These are phyloP conservation scores for Erodium maritimum DNA, from an alignment of 345 rosid genomes.

Conservation along the genomic window DNA sequence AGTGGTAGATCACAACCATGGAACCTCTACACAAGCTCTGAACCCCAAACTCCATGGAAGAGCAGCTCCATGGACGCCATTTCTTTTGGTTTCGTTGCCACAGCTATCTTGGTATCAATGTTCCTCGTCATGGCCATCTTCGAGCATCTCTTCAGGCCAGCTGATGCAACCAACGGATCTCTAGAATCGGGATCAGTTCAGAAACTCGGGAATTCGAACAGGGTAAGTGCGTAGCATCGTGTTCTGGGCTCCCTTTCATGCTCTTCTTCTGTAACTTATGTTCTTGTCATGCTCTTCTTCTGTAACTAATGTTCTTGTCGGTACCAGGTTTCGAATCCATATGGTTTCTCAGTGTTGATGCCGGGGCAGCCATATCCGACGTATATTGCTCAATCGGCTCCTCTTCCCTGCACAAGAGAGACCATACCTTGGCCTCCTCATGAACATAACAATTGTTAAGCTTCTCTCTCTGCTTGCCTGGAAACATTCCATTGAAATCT, in stretches of 20 bases:
- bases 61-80: conserved; percentile 62
- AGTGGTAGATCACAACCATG: conserved; percentile 41
- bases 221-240: no score
- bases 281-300: neutral
- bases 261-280: neutral
- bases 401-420: conserved; percentile 80
- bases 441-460: conserved; percentile 11
- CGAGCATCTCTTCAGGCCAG: conserved; percentile 74
- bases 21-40: conserved; percentile 41
- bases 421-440: conserved; percentile 52
- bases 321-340: conserved; percentile 30
- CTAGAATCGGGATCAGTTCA: conserved; percentile 14
- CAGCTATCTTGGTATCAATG: conserved; percentile 82
- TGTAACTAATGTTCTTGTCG: conserved; percentile 14
- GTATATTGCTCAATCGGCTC: conserved; percentile 74
- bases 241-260: neutral
- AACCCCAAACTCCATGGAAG: conserved; percentile 39
- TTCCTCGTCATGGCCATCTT: conserved; percentile 91
- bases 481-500: neutral
- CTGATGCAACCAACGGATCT: conserved; percentile 11
- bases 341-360: conserved; percentile 76
- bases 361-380: conserved; percentile 78
- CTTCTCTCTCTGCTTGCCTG: neutral
- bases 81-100: conserved; percentile 88
- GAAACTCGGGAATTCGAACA: conserved; percentile 22